Evolutionary conservation across 192 early-diverging fungal genomes (phyloP).

Genomic region (Backusella mclennaniae): DNA sequence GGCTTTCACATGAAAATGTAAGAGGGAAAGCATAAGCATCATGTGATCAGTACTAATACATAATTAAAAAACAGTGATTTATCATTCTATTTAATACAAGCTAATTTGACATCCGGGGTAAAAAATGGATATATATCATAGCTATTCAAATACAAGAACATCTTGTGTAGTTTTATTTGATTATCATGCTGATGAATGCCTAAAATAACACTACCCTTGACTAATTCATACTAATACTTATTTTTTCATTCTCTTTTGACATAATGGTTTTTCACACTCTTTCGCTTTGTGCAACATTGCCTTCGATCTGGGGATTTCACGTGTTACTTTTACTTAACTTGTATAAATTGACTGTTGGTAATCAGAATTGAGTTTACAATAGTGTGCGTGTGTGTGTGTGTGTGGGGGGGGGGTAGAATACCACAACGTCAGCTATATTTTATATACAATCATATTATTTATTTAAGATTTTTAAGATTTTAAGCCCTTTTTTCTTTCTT

Average conservation of each 20-base stretch:
- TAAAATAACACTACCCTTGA: background rate
- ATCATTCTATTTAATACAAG: background rate
- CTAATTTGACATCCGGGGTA: background rate
- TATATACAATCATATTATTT: background rate
- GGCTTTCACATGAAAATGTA: slow-evolving; percentile 15
- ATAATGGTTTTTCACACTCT: slow-evolving; percentile 5
- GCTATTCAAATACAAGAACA: no score
- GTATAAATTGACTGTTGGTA: slow-evolving; percentile 2
- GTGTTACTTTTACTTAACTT: background rate
- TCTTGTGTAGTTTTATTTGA: no score
- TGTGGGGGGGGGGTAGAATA: background rate
- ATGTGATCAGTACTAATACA: background rate
- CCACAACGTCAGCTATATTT: background rate
- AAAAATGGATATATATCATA: no score
- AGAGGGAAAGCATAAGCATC: background rate
- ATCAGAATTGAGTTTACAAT: background rate
- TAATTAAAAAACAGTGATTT: background rate
- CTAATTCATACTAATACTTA: background rate
- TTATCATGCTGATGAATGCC: no score
- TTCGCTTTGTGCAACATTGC: background rate
- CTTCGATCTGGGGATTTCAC: background rate
- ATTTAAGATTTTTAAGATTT: background rate
- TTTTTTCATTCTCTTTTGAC: background rate
- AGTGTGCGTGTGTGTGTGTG: background rate
- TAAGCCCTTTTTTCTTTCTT: no score